Evolutionary conservation across 1,284 basidiomycete genomes (phyloP).

Genomic region (Puccinia polysora): DNA sequence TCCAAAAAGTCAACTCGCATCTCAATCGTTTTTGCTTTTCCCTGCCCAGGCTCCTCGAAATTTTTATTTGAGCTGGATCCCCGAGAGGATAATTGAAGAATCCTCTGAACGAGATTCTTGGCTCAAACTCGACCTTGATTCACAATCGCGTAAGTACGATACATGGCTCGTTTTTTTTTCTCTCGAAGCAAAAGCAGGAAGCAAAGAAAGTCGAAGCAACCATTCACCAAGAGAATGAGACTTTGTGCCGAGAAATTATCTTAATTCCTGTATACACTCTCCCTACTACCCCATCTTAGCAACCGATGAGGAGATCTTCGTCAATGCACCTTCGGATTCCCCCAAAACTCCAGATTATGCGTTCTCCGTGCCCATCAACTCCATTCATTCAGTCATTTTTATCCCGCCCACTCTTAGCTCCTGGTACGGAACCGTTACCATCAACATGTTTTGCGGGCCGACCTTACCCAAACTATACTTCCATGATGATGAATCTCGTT

Average conservation of each 20-base stretch:
- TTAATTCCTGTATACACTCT: too few species aligned
- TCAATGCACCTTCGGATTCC: constrained; percentile 29
- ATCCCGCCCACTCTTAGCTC: constrained; percentile 76
- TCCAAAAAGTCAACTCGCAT: background rate
- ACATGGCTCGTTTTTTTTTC: too few species aligned
- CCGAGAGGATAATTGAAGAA: constrained; percentile 68
- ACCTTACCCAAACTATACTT: constrained; percentile 87
- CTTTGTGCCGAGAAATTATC: too few species aligned
- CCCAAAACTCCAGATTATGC: constrained; percentile 64
- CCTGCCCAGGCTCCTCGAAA: constrained; percentile 7
- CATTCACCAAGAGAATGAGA: too few species aligned
- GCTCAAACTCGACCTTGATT: constrained; percentile 29
- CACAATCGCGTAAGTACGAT: constrained; percentile 20
- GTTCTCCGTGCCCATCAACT: constrained; percentile 82
- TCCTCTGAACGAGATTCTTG: constrained; percentile 36
- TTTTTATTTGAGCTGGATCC: constrained; percentile 65
- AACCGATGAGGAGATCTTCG: constrained; percentile 24
- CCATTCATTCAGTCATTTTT: constrained; percentile 82
- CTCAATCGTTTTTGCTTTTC: background rate
- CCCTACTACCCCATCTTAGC: too few species aligned
- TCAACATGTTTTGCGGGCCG: constrained; percentile 81
- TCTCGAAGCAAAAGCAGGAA: too few species aligned
- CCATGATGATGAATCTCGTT: constrained; percentile 89
- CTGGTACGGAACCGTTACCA: constrained; percentile 67
- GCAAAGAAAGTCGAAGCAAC: too few species aligned